phyloP scores from a whole-genome alignment of 306 rosid species.

The Cucurbita argyrosperma region DNA sequence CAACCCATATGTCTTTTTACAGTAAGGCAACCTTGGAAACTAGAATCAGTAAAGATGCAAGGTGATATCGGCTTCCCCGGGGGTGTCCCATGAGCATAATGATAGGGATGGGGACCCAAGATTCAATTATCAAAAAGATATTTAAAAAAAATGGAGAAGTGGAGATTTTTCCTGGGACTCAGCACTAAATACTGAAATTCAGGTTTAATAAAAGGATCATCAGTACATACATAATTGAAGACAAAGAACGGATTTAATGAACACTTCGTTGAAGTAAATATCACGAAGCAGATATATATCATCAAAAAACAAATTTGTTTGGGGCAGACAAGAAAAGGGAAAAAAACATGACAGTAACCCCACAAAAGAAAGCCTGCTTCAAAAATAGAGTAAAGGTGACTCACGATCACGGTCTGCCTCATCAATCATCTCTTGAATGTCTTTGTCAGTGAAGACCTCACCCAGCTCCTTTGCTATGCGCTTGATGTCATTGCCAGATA shows the following conservation, averaged over 20 bases:
- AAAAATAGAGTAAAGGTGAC: conserved; percentile 14
- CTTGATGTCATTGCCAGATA: conserved; percentile 68
- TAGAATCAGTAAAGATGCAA: too few species aligned
- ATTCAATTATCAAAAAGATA: not conserved
- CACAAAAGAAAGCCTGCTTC: not conserved
- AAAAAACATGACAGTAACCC: not conserved
- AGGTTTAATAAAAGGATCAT: not conserved
- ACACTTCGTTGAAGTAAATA: not conserved
- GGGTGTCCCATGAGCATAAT: not conserved
- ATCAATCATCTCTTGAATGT: conserved; percentile 50
- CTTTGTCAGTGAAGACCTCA: conserved; percentile 40
- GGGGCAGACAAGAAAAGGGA: not conserved
- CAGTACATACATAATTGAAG: too few species aligned
- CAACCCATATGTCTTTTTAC: too few species aligned
- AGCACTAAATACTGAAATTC: too few species aligned
- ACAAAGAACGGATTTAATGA: not conserved
- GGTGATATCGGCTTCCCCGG: not conserved
- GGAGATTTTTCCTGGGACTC: not conserved
- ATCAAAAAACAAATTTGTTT: not conserved
- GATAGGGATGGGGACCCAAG: not conserved
- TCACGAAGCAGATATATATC: not conserved
- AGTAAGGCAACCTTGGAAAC: too few species aligned
- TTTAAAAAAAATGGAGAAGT: not conserved
- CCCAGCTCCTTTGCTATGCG: conserved; percentile 51
- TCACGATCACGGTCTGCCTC: conserved; percentile 59